Percentiles rank a stretch among this genome's conserved stretches.
Conservation (phyloP, 495 filamentous ascomycete genomes). For the Parathielavia hyrcaniae region DNA sequence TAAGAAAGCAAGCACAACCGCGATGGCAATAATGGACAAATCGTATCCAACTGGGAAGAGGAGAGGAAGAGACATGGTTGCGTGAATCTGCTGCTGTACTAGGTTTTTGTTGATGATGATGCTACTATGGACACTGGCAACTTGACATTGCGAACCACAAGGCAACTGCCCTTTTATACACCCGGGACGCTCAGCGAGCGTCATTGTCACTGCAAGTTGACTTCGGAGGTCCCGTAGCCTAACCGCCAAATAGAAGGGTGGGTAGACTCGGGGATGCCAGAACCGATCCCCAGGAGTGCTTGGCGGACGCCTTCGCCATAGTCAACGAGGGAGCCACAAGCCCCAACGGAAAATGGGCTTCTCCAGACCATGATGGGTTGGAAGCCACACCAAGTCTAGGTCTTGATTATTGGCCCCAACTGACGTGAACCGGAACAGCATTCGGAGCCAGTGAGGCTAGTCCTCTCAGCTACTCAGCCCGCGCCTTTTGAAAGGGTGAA, state of each 20-base stretch:
- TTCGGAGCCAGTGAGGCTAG: not conserved
- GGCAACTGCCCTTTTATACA: not conserved
- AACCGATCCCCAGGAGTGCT: not conserved
- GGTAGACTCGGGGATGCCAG: not conserved
- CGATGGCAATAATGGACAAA: not conserved
- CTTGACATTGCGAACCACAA: not conserved
- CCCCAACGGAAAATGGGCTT: not conserved
- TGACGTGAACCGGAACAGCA: not conserved
- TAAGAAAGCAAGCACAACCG: not conserved
- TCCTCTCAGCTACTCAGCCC: not conserved
- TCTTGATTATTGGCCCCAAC: not conserved
- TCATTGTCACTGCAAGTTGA: not conserved
- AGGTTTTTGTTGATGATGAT: not conserved
- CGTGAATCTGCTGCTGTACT: not conserved
- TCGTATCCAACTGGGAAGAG: not conserved
- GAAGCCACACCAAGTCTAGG: conserved; percentile 1
- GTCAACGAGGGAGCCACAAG: not conserved
- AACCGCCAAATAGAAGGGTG: conserved; percentile 1
- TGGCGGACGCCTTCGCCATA: conserved; percentile 9
- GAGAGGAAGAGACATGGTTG: not conserved
- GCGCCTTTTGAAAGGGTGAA: not conserved
- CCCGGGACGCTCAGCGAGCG: too few relatives aligned
- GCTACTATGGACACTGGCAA: not conserved
- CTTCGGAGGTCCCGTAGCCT: conserved; percentile 7
- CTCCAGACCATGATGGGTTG: not conserved